phyloP scores from a whole-genome alignment of 2,329 filamentous ascomycete species.

The Hypoxylon sp. region DNA sequence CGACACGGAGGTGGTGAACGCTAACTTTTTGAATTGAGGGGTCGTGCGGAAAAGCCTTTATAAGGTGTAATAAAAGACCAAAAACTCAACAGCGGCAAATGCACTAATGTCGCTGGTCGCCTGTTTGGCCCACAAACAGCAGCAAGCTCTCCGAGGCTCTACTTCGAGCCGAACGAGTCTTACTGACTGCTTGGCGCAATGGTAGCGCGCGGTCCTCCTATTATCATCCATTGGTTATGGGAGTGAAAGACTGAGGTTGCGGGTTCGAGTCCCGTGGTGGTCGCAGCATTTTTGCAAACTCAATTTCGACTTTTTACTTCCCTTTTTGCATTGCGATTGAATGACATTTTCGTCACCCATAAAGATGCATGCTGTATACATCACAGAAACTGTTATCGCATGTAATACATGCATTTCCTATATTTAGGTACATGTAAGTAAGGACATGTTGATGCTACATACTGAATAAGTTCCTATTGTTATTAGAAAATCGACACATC shows the following conservation, averaged over 20 bases:
- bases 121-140: background rate
- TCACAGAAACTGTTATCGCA: too few relatives aligned
- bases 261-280: conserved; percentile 54
- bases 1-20: background rate
- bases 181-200: conserved; percentile 40
- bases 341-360: background rate
- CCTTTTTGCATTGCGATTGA: background rate
- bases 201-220: conserved; percentile 52
- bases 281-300: conserved; percentile 24
- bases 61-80: background rate
- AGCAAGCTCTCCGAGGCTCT: background rate
- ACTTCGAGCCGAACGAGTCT: background rate
- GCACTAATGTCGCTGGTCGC: background rate
- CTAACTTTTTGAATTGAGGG: background rate
- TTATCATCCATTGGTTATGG: conserved; percentile 10
- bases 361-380: background rate
- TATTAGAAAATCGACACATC: background rate
- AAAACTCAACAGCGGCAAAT: background rate
- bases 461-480: conserved; percentile 8
- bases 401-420: background rate
- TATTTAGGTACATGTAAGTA: too few relatives aligned
- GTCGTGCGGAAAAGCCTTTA: background rate
- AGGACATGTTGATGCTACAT: conserved; percentile 29
- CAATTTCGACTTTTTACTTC: conserved; percentile 8
- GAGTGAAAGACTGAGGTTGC: conserved; percentile 51